Evolutionary conservation across 1,139 yeast species (phyloP), one percentile per base, ranked within the genome.

Genomic region (Hanseniaspora gamundiae): DNA sequence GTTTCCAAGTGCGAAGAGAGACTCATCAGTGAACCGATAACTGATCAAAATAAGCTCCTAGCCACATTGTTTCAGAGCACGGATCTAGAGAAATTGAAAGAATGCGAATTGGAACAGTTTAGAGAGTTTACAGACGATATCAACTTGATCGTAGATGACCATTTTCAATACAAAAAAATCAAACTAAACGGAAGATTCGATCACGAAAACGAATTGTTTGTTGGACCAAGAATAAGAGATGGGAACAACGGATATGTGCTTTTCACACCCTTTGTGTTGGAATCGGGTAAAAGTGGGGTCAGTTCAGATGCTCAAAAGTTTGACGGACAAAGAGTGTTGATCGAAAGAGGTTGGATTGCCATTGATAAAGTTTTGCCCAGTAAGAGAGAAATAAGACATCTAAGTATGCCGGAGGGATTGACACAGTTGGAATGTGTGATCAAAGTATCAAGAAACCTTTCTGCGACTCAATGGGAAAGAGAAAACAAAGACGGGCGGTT

Each of bases 321-420:
- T 26, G 44, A 44, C 27, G 47, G 47, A 2, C 80, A 80, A 9
- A 70, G 67, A 45, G 67, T 88, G 24, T 68, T 91, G 46, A 73
- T 91, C 29, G 94, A 86, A 60, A 74, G 99, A 52, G 99, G 99
- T 7, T 91, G 97, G 95, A 78, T 91, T 40, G 68, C 76, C 29
- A 86, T 82, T 52, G 81, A 78, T 16, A 77, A 76, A 51, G 80
- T 82, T 5, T 68, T 77, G 24, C 94, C 93, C 28, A 64, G 68
- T 10, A 64, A 69, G 6, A 73, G 98, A 53, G 73, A 68, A 54
- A 70, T 73, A 58, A 70, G 69, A 40, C 88, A 75, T 60, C 68
- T 82, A 50, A 78, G 93, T 1, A 57, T 80, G 47, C 95, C 95
- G 1, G 65, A 70, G 49, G 94, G 88, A 9, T 52, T 56, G 29